These are phyloP conservation scores for Lipomyces mesembrius DNA, from an alignment of 805 yeast species.

Conservation along the genomic window DNA sequence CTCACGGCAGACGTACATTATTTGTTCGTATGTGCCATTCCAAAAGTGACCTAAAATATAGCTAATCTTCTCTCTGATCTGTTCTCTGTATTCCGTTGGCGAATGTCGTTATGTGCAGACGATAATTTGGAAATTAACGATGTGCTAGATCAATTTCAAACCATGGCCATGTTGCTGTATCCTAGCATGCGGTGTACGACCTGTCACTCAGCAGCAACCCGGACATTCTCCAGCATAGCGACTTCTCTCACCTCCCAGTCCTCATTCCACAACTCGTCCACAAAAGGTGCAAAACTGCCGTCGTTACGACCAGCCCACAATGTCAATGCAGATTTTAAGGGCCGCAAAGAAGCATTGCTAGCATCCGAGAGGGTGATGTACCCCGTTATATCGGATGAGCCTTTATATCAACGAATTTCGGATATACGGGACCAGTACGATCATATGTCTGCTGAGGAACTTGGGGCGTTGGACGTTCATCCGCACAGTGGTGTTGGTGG, in stretches of 20 bases:
- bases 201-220: background rate
- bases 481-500: background rate
- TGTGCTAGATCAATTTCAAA: background rate
- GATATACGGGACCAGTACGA: conserved; percentile 16
- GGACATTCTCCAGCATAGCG: background rate
- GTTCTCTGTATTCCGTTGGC: background rate
- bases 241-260: background rate
- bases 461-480: background rate
- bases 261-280: background rate
- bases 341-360: conserved; percentile 22
- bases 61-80: conserved; percentile 37
- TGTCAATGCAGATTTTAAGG: conserved; percentile 21
- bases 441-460: conserved; percentile 16
- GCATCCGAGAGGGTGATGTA: conserved; percentile 17
- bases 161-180: background rate
- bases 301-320: conserved; percentile 1
- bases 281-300: background rate
- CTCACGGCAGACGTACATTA: conserved; percentile 1
- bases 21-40: conserved; percentile 4
- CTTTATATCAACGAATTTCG: conserved; percentile 8
- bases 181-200: background rate
- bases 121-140: background rate
- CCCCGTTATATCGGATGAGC: conserved; percentile 20
- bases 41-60: conserved; percentile 5
- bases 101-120: background rate